Evolutionary conservation across 345 rosid genomes (phyloP).

Genomic region (Microcos paniculata): DNA sequence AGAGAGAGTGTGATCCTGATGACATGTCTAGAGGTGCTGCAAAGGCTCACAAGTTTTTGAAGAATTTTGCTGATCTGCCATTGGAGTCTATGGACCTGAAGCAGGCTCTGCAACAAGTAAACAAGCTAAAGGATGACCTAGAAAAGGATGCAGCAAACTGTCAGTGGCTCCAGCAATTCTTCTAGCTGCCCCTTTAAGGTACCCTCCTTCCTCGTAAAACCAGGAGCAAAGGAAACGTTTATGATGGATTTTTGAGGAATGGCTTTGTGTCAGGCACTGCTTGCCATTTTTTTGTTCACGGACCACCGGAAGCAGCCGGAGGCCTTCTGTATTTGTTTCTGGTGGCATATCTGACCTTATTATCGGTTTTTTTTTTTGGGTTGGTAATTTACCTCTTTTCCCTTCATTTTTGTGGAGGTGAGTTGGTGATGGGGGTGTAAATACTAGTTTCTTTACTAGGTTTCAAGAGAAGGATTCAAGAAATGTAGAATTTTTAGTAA

Average conservation of each 20-base stretch:
- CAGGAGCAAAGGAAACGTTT: not conserved
- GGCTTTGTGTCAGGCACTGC: not conserved
- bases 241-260: conserved; percentile 1
- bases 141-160: conserved; percentile 67
- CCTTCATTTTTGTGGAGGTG: not conserved
- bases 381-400: not conserved
- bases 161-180: conserved; percentile 74
- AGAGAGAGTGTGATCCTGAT: conserved; percentile 52
- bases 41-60: conserved; percentile 74
- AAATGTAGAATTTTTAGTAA: no score
- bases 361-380: no score
- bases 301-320: not conserved
- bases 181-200: conserved; percentile 23
- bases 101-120: conserved; percentile 57
- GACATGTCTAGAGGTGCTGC: conserved; percentile 72
- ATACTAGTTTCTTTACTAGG: not conserved
- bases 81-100: conserved; percentile 78
- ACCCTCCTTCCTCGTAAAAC: not conserved
- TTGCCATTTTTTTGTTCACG: not conserved
- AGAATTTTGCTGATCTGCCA: conserved; percentile 81
- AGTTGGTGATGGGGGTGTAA: not conserved
- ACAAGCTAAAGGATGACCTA: conserved; percentile 56
- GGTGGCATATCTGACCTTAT: not conserved
- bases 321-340: not conserved
- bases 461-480: not conserved